These are phyloP conservation scores for Paraphaeosphaeria minitans DNA, from an alignment of 2,329 filamentous ascomycete species.

Conservation along the genomic window DNA sequence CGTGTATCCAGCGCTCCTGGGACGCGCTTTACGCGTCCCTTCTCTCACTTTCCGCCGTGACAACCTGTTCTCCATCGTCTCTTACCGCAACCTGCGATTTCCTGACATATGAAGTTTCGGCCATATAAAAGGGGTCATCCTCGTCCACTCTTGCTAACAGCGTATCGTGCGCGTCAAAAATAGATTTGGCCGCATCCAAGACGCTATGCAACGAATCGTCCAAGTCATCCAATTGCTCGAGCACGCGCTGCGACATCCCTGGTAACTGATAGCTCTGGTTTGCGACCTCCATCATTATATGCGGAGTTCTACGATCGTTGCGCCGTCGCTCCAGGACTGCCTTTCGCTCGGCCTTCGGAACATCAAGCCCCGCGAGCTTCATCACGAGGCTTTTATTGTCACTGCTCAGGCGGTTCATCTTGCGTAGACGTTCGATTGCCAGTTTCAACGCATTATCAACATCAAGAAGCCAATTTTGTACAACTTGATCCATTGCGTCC, in stretches of 20 bases:
- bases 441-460: background rate
- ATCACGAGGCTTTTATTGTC: constrained; percentile 11
- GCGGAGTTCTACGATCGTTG: constrained; percentile 17
- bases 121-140: background rate
- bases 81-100: background rate
- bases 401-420: background rate
- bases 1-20: background rate
- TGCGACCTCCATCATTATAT: constrained; percentile 20
- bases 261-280: constrained; percentile 12
- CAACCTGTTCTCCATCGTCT: background rate
- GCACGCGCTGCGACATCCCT: constrained; percentile 12
- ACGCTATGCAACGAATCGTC: constrained; percentile 12
- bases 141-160: constrained; percentile 5
- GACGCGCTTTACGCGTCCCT: background rate
- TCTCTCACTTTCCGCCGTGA: background rate
- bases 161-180: background rate
- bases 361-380: constrained; percentile 22
- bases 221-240: constrained; percentile 10
- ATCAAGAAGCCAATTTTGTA: background rate
- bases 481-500: background rate
- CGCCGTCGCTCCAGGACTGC: constrained; percentile 13
- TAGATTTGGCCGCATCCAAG: background rate
- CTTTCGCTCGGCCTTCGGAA: constrained; percentile 12
- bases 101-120: background rate
- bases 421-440: background rate